These are phyloP conservation scores for Solanum chaucha DNA, from an alignment of 257 asterid species.

Conservation along the genomic window DNA sequence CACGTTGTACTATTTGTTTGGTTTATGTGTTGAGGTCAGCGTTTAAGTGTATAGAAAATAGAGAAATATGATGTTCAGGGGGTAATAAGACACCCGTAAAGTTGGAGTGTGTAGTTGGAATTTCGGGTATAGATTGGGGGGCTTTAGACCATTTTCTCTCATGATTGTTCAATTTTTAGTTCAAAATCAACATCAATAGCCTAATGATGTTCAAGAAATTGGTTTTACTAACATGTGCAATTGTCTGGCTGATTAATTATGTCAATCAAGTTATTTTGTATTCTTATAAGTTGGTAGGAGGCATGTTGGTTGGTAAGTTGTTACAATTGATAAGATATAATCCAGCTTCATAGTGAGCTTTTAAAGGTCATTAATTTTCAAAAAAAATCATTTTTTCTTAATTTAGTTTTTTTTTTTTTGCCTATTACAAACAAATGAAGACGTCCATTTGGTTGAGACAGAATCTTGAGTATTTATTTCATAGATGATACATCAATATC, in stretches of 20 bases:
- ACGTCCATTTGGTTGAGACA: slow-evolving; percentile 1
- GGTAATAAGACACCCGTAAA: too few species aligned
- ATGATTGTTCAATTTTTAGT: background rate
- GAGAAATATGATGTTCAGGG: too few species aligned
- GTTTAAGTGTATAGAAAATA: too few species aligned
- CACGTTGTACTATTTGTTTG: too few species aligned
- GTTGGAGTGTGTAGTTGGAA: too few species aligned
- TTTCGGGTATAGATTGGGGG: too few species aligned
- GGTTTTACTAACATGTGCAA: slow-evolving; percentile 5
- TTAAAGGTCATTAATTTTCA: background rate
- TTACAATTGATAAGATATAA: slow-evolving; percentile 4
- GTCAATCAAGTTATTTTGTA: background rate
- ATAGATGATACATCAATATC: background rate
- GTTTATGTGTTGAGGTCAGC: too few species aligned
- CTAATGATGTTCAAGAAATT: background rate
- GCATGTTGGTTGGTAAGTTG: slow-evolving; percentile 44
- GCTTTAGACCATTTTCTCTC: too few species aligned
- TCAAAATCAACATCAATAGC: background rate
- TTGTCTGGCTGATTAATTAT: background rate
- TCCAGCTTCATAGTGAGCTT: slow-evolving; percentile 1
- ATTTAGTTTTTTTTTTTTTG: background rate
- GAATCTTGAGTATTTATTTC: background rate
- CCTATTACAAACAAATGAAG: background rate
- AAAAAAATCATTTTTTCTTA: background rate
- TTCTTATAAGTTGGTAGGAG: slow-evolving; percentile 36